Evolutionary conservation across 257 asterid genomes (phyloP), one percentile per base, ranked within the genome.

Genomic region (Solanum chilense): DNA sequence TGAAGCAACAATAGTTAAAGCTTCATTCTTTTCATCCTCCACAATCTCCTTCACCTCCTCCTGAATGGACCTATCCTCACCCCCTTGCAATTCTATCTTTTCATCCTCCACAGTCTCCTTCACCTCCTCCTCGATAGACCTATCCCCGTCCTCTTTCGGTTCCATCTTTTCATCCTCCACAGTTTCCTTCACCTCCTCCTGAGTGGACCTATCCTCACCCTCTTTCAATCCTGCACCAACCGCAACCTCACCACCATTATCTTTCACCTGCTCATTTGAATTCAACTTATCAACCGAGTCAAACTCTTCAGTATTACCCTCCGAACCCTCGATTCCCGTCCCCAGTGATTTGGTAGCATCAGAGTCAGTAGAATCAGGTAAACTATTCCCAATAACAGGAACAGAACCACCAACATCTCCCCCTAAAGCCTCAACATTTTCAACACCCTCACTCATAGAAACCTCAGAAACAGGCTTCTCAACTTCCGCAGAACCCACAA

Each of bases 401-500:
- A 76, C 23, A 76, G 37, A 76, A n/a, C 37, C 60, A 75, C 33
- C 86, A 78, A 73, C 73, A 75, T 82, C 82, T 42, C 68, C 89
- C 86, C 42, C 90, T 87, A 78, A 87, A 18, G 47, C 84, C 45
- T 29, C 87, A 83, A 25, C 33, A 27, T 88, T 89, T 69, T 87
- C 92, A 66, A 60, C 90, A 86, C 86, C 92, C 88, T 88, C 94
- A 64, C 62, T 87, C 52, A 52, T 91, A 27, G 66, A 68, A 47
- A 86, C 88, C 88, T 83, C 93, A 16, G 91, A 83, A 80, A 85
- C 84, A 15, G 87, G 91, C 85, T 86, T 81, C 58, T 86, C 92
- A 75, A 83, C 39, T 27, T 88, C 84, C 41, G 84, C 84, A 77
- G 83, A 77, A 77, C 29, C 49, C 81, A 18, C 27, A 2, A 37